Evolutionary conservation across 1,284 basidiomycete species (phyloP).

Genomic region (Cutaneotrichosporon spelunceum): DNA sequence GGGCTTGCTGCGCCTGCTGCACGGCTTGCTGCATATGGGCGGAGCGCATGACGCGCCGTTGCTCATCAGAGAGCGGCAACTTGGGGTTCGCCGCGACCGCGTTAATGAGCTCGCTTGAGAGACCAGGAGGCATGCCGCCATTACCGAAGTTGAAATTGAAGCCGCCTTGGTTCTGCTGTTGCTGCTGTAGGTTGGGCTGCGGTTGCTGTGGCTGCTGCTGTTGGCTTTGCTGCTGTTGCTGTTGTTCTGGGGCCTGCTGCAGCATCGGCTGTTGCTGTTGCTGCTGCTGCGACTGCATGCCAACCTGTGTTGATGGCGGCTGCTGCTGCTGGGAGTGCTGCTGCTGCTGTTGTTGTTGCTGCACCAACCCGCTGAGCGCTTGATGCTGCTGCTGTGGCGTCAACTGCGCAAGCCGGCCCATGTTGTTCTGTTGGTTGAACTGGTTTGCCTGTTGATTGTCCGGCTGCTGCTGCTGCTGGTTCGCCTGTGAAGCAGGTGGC

Average conservation of each 20-base stretch:
- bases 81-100: constrained; percentile 19
- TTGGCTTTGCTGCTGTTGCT: constrained; percentile 11
- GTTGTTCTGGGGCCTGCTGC: constrained; percentile 11
- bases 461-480: constrained; percentile 18
- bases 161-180: constrained; percentile 8
- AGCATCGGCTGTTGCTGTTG: background rate
- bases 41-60: constrained; percentile 15
- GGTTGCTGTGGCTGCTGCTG: constrained; percentile 4
- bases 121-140: constrained; percentile 1
- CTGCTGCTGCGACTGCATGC: constrained; percentile 11
- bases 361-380: background rate
- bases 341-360: constrained; percentile 13
- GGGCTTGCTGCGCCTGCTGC: constrained; percentile 15
- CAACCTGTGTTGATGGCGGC: background rate
- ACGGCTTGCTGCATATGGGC: constrained; percentile 18
- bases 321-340: constrained; percentile 8
- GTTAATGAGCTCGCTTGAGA: constrained; percentile 20
- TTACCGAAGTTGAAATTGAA: constrained; percentile 7
- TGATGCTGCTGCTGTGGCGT: constrained; percentile 16
- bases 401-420: constrained; percentile 1
- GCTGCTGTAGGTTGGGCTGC: constrained; percentile 2
- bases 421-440: constrained; percentile 6
- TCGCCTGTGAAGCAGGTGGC: constrained; percentile 4
- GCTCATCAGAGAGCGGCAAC: constrained; percentile 21
- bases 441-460: constrained; percentile 4